Percentiles rank a stretch among this genome's conserved stretches.
These are phyloP conservation scores for Clonostachys sp. DNA, from an alignment of 2,329 filamentous ascomycete species.

Conservation along the genomic window DNA sequence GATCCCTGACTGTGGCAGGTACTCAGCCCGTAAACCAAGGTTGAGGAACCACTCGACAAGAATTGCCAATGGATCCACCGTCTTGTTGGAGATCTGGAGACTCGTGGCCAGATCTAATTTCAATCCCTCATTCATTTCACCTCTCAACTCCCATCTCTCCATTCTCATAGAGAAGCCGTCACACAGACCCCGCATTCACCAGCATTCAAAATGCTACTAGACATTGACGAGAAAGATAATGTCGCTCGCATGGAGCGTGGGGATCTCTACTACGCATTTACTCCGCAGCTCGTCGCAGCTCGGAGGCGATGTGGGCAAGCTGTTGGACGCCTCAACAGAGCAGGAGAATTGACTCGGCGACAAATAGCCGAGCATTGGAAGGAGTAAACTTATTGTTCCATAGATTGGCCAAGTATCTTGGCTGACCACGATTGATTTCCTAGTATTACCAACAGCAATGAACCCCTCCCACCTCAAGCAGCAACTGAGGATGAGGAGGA, in stretches of 20 bases:
- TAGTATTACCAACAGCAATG: slow-evolving; percentile 51
- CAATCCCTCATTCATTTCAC: too few relatives aligned
- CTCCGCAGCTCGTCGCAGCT: slow-evolving; percentile 59
- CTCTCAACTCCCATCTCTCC: too few relatives aligned
- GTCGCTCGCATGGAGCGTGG: slow-evolving; percentile 55
- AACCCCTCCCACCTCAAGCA: slow-evolving; percentile 56
- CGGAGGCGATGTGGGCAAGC: slow-evolving; percentile 60
- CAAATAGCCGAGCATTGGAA: slow-evolving; percentile 63
- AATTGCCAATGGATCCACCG: too few relatives aligned
- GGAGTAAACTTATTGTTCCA: slow-evolving; percentile 48
- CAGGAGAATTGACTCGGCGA: slow-evolving; percentile 55
- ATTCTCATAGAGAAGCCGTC: too few relatives aligned
- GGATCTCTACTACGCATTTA: slow-evolving; percentile 72
- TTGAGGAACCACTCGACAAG: too few relatives aligned
- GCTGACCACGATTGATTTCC: slow-evolving; percentile 27
- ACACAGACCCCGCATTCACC: too few relatives aligned
- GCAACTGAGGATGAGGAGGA: slow-evolving; percentile 60
- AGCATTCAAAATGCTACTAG: neutral
- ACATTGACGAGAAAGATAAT: slow-evolving; percentile 40
- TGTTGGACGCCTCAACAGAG: slow-evolving; percentile 58
- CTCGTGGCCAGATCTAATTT: too few relatives aligned
- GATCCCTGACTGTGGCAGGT: too few relatives aligned
- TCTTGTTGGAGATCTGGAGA: too few relatives aligned
- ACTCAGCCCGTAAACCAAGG: too few relatives aligned
- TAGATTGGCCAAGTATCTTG: too few relatives aligned